Base-by-base conservation (phyloP, 2,329 filamentous ascomycete genomes). In the Dothiorella sarmentorum region DNA sequence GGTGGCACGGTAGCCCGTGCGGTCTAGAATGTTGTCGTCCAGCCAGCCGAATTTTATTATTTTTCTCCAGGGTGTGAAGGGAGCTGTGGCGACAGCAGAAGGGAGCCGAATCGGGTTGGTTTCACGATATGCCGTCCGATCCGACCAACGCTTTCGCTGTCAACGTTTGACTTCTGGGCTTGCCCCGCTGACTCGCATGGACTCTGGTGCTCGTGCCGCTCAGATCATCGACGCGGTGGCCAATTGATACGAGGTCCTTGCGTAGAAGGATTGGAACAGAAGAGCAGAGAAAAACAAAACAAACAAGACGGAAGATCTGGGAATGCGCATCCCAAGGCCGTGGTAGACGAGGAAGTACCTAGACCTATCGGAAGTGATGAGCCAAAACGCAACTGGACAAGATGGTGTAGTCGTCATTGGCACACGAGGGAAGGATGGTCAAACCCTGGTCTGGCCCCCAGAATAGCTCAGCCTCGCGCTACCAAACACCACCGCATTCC, bases 401-500 rank as follows among this genome's bases (percentile, higher is more conserved):
- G n/a, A n/a, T n/a, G n/a, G n/a, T n/a, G n/a, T n/a, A n/a, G n/a
- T n/a, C n/a, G n/a, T n/a, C n/a, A n/a, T 15, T 26, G 15, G 10
- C 10, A 17, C 18, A 20, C n/a, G 7, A 43, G 40, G 20, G 22
- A 9, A 13, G 29, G 2, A 31, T 9, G 9, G 15, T 15, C 15
- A 20, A 52, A 26, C 47, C 47, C 31, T 38, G 47, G 47, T 52
- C 44, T 7, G n/a, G 26, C 17, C 45, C n/a, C n/a, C n/a, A n/a
- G n/a, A n/a, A n/a, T 37, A 31, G 29, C 45, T 51, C 49, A 40
- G 49, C 49, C 24, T 53, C 49, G 35, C 49, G 49, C 49, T 53
- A 53, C 49, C 35, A 29, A 33, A 24, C n/a, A 26, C 49, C 33
- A 27, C 26, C 35, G 49, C 15, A 26, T 38, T 52, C 49, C 49